Evolutionary conservation across 129 eudicot genomes (phyloP).

Genomic region (Sambucus nigra): DNA sequence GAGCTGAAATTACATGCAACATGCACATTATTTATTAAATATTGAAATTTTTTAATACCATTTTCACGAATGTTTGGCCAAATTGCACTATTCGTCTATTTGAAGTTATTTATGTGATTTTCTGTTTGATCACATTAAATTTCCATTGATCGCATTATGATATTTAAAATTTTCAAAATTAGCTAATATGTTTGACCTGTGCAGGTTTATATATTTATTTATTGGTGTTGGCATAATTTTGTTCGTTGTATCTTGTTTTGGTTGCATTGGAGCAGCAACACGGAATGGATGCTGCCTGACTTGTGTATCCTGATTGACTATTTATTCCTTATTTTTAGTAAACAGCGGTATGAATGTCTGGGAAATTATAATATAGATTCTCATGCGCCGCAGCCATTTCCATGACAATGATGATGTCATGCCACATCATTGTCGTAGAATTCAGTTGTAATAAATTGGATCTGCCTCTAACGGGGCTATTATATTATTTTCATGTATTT

Average conservation of each 20-base stretch:
- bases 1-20: neutral
- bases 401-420: neutral
- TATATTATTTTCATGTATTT: neutral
- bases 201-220: slow-evolving; percentile 87
- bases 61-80: neutral
- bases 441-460: neutral
- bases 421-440: neutral
- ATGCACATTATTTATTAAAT: neutral
- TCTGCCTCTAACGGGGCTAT: neutral
- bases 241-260: slow-evolving; percentile 69
- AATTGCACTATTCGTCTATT: neutral
- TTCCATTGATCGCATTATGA: neutral
- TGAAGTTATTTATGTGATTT: too few species aligned
- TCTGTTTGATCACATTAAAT: neutral
- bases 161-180: neutral
- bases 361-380: slow-evolving; percentile 1
- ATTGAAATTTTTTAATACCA: neutral
- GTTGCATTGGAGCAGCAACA: slow-evolving; percentile 80
- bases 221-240: slow-evolving; percentile 62
- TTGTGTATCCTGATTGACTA: slow-evolving; percentile 57
- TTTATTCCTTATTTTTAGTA: neutral
- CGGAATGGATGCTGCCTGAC: slow-evolving; percentile 83
- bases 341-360: neutral
- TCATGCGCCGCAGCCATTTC: neutral
- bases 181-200: slow-evolving; percentile 5